Evolutionary conservation across 2,329 filamentous ascomycete species (phyloP).

Genomic region (Penicillium sp.): DNA sequence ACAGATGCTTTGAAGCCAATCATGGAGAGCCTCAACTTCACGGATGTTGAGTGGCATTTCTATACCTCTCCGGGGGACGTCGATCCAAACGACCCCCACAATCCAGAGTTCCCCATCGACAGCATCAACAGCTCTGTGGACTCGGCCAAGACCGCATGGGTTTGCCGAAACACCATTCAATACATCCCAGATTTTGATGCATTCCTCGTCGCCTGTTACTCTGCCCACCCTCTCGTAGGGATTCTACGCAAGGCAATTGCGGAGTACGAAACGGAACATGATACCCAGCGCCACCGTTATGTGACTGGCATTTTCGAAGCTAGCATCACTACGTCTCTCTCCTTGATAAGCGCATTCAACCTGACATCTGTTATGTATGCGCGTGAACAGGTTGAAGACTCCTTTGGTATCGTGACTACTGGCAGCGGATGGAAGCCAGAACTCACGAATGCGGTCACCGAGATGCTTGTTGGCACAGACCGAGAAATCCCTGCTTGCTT

Average conservation of each 20-base stretch:
- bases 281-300: conserved; percentile 51
- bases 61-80: conserved; percentile 46
- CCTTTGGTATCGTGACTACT: conserved; percentile 88
- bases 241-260: conserved; percentile 58
- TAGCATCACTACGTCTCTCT: conserved; percentile 70
- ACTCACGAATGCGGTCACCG: conserved; percentile 67
- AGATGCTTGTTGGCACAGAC: conserved; percentile 63
- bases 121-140: conserved; percentile 81
- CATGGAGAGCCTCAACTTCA: conserved; percentile 43
- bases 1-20: conserved; percentile 51
- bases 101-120: conserved; percentile 59
- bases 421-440: conserved; percentile 82
- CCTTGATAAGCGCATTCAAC: conserved; percentile 54
- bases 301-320: conserved; percentile 90
- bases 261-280: conserved; percentile 28
- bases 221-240: conserved; percentile 76
- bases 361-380: conserved; percentile 33
- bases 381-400: conserved; percentile 47
- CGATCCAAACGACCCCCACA: conserved; percentile 38
- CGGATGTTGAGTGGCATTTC: conserved; percentile 47
- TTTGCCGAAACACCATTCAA: conserved; percentile 64
- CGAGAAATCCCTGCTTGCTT: conserved; percentile 60
- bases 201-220: conserved; percentile 89
- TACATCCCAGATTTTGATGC: conserved; percentile 62
- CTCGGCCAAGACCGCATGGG: conserved; percentile 66